These are phyloP conservation scores for Annulohypoxylon nitens DNA, from an alignment of 495 filamentous ascomycete genomes.

Conservation along the genomic window DNA sequence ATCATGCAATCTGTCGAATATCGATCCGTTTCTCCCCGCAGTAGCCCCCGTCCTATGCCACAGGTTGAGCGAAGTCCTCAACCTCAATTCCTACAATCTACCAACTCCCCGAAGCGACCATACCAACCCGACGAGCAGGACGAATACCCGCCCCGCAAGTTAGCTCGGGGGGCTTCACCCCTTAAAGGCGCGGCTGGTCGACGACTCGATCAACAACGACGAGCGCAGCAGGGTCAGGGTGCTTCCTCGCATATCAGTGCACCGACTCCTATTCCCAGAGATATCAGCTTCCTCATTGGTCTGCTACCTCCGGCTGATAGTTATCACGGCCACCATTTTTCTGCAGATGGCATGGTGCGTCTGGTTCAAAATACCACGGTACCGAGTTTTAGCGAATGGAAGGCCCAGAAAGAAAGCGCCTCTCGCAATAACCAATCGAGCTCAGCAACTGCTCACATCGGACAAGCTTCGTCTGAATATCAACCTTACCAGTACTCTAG, in stretches of 20 bases:
- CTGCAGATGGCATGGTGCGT: slow-evolving; percentile 76
- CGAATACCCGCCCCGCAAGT: slow-evolving; percentile 82
- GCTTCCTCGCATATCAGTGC: slow-evolving; percentile 53
- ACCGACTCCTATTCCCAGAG: slow-evolving; percentile 73
- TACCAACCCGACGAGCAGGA: slow-evolving; percentile 78
- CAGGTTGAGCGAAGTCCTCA: slow-evolving; percentile 58
- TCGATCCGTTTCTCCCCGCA: slow-evolving; percentile 60
- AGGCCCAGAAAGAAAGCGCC: slow-evolving; percentile 36
- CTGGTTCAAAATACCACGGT: slow-evolving; percentile 76
- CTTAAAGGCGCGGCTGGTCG: slow-evolving; percentile 87
- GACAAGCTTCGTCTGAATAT: slow-evolving; percentile 55
- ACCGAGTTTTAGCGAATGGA: slow-evolving; percentile 68
- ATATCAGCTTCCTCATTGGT: slow-evolving; percentile 83
- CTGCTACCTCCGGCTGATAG: slow-evolving; percentile 82
- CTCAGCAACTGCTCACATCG: slow-evolving; percentile 51
- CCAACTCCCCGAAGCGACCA: slow-evolving; percentile 82
- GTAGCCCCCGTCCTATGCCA: slow-evolving; percentile 61
- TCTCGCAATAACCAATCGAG: slow-evolving; percentile 24
- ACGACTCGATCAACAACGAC: slow-evolving; percentile 82
- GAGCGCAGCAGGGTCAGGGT: slow-evolving; percentile 62
- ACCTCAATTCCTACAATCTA: slow-evolving; percentile 64
- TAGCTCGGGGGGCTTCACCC: slow-evolving; percentile 84
- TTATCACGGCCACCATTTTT: slow-evolving; percentile 75
- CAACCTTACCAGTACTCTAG: slow-evolving; percentile 48
- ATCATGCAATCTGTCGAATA: slow-evolving; percentile 67